Percentiles rank a stretch among this genome's conserved stretches.
Conservation (phyloP, 345 rosid genomes). For the Physaria fendleri region DNA sequence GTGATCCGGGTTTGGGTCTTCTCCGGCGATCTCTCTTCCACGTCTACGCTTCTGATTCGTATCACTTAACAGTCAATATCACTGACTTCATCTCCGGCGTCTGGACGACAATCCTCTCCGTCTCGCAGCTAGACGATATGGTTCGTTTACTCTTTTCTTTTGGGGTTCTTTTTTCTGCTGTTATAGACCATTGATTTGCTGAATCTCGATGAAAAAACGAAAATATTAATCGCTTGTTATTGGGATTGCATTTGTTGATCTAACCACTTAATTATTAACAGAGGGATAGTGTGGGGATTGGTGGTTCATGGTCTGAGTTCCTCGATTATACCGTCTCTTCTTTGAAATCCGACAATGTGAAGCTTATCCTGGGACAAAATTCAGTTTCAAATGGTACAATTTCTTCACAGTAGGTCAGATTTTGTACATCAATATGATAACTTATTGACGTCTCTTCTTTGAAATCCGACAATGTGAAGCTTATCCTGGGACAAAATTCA, state of each 20-base stretch:
- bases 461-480: slow-evolving; percentile 67
- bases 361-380: slow-evolving; percentile 50
- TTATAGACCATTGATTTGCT: not conserved
- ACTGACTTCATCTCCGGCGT: slow-evolving; percentile 55
- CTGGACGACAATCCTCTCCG: slow-evolving; percentile 61
- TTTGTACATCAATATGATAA: not conserved
- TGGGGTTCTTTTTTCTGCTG: not conserved
- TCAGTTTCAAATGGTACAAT: slow-evolving; percentile 37
- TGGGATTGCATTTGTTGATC: not conserved
- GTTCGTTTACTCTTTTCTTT: slow-evolving; percentile 25
- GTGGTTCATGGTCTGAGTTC: slow-evolving; percentile 85
- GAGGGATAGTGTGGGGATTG: slow-evolving; percentile 78
- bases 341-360: slow-evolving; percentile 58
- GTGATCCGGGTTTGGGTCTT: slow-evolving; percentile 28
- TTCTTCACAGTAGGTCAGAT: not conserved
- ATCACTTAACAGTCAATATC: slow-evolving; percentile 45
- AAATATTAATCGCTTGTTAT: no score
- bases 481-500: slow-evolving; percentile 42
- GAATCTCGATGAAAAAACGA: not conserved
- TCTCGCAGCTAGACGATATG: slow-evolving; percentile 76
- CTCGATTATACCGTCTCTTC: slow-evolving; percentile 62
- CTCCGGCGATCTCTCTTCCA: slow-evolving; percentile 54
- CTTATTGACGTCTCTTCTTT: slow-evolving; percentile 39
- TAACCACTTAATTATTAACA: slow-evolving; percentile 28
- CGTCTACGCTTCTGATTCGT: slow-evolving; percentile 58